Evolutionary conservation across 257 asterid species (phyloP).

Genomic region (Dorcoceras hygrometricum): DNA sequence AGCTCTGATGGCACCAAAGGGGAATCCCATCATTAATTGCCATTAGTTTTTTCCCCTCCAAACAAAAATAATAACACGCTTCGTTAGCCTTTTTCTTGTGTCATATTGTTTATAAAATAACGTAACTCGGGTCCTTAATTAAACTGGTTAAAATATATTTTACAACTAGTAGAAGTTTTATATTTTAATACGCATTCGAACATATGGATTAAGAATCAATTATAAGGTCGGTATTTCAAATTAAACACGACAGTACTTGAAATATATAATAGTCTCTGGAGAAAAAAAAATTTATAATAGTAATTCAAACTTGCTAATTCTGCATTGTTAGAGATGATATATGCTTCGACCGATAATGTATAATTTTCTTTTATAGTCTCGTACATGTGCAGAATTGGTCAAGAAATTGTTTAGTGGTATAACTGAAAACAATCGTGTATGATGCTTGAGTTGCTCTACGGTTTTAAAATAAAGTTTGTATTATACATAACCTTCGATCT

Average conservation of each 20-base stretch:
- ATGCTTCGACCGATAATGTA: neutral
- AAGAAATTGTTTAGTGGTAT: no score
- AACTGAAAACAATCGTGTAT: no score
- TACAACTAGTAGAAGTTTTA: neutral
- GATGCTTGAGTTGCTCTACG: no score
- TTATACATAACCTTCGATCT: no score
- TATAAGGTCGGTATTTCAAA: neutral
- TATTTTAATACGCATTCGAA: neutral
- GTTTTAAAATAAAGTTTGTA: no score
- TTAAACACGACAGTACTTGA: no score
- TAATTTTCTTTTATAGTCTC: no score
- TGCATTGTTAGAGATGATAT: neutral
- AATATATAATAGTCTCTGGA: no score
- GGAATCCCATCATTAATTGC: conserved; percentile 38
- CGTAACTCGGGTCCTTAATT: neutral
- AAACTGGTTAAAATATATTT: neutral
- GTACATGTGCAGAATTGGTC: no score
- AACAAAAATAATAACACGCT: neutral
- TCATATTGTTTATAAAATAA: no score
- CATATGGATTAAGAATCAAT: neutral
- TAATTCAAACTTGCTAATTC: neutral
- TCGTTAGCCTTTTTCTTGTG: neutral
- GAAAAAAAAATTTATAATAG: no score
- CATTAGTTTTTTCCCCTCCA: neutral
- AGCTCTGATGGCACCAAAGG: conserved; percentile 52